phyloP scores from a whole-genome alignment of 352 stramenopile species.

The Globisporangium polare region DNA sequence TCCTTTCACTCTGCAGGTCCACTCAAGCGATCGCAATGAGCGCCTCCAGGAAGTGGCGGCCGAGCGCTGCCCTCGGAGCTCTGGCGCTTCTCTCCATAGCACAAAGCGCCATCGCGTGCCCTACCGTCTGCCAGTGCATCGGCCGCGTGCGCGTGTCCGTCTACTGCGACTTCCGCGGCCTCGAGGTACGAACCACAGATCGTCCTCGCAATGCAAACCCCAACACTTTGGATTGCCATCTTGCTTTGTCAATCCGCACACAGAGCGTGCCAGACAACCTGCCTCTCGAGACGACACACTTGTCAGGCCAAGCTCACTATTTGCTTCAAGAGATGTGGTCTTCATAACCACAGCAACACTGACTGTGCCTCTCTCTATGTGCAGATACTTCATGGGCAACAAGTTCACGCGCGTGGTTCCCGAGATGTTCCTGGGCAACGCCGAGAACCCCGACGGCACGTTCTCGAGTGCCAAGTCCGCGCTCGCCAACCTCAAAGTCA shows the following conservation, averaged over 20 bases:
- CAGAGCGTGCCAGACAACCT: constrained; percentile 60
- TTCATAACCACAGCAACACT: constrained; percentile 2
- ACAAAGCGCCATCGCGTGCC: constrained; percentile 21
- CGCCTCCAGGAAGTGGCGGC: background rate
- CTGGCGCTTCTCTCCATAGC: background rate
- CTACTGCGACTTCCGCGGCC: constrained; percentile 70
- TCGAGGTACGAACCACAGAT: constrained; percentile 28
- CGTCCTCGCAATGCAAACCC: background rate
- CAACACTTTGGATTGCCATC: background rate
- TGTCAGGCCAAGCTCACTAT: constrained; percentile 34
- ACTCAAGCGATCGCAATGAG: background rate
- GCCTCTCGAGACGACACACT: constrained; percentile 60
- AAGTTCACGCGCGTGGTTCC: constrained; percentile 57
- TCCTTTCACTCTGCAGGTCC: background rate
- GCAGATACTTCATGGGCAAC: constrained; percentile 67
- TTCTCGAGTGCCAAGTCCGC: constrained; percentile 39
- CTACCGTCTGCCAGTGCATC: constrained; percentile 59
- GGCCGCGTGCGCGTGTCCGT: constrained; percentile 59
- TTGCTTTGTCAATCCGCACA: background rate
- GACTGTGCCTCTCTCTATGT: constrained; percentile 6
- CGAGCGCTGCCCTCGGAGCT: background rate
- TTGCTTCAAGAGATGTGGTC: background rate
- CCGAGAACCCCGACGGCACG: constrained; percentile 43
- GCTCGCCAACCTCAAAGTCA: constrained; percentile 62
- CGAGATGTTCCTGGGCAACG: constrained; percentile 64